Evolutionary conservation across 257 asterid species (phyloP), one percentile per base, ranked within the genome.

Genomic region (Ocimum tenuiflorum): DNA sequence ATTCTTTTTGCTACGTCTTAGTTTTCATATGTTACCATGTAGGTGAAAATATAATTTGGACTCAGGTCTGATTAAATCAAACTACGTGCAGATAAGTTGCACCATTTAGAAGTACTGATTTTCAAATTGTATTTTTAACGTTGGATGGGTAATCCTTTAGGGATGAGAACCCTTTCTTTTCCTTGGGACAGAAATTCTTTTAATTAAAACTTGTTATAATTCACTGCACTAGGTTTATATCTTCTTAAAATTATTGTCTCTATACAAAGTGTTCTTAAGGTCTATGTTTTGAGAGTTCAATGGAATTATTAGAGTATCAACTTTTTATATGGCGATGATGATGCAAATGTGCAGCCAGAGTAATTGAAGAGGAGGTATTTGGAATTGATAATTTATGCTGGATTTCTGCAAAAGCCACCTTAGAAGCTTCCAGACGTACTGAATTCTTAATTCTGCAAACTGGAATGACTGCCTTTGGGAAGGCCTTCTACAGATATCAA

Each of bases 401-500:
- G 98, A 87, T 91, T 67, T 91, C 98, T 54, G 85, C 96, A 51
- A 91, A 89, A 77, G 80, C 98, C 62, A 89, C 91, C 50, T 65
- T 87, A 72, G 92, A 85, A 80, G 95, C 98, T 74, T 87, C 96
- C 38, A 81, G 85, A 76, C 94, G 83, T 56, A 83, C 83, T n/a
- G 97, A 89, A 63, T 80, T 84, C 77, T 80, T 92, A 68, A 92
- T 92, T 74, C 73, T 89, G 75, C 96, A 83, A 83, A 87, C 97
- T 10, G 99, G 99, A 78, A 84, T 87, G 96, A 92, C 99, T 65
- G 96, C 97, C 62, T 85, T 92, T 1, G 99, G 99, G 73, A 92
- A 89, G 78, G 88, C 96, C 78, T 81, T 68, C 52, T 92, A 89
- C 82, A 81, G 90, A 84, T 84, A 74, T 72, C 83, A 81, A 80